Base-by-base conservation (phyloP, 805 yeast genomes). In the Kuraishia cidri region DNA sequence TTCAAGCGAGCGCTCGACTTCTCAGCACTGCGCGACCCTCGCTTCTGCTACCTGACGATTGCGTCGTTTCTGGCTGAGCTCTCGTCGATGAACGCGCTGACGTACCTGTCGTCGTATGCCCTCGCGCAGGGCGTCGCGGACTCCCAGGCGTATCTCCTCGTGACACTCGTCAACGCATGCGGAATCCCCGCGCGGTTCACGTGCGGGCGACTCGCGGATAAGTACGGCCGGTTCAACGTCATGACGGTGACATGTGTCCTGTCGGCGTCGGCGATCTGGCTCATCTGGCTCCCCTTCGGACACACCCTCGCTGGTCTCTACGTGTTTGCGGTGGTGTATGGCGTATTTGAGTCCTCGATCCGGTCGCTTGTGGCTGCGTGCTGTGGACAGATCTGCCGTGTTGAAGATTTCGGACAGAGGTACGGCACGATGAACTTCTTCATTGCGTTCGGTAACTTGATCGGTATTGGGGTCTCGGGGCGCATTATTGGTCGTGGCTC, bases 261-360 rank as follows among this genome's bases (percentile, higher is more conserved):
- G 6, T 61, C 70, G 16, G 37, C 66, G 1, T 8, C 77, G 0
- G 50, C 72, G 12, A 60, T 72, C 3, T 56, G 79, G 30, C 60
- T 63, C 5, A 9, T 56, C 12, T 79, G 86, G 87, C 52, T 78
- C 13, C 87, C 88, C 1, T 69, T 76, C 35, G 82, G 82, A 4
- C 40, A 39, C 15, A 44, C 41, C 32, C 39, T 45, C 25, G 50
- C 46, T 2, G 63, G 64, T 0, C 43, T 77, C 29, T 73, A 68
- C 44, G 64, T 60, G 0, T 79, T 72, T 50, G 54, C 77, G 3
- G 67, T 60, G 0, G 24, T 65, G 7, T 68, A 66, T 44, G 84
- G 84, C 0, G 68, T 75, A 37, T 66, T 66, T 43, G 60, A 71
- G 23, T 69, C 81, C 4, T 65, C 80, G 14, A 70, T 72, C 8